Evolutionary conservation across 305 asterid species (phyloP).

Genomic region (Solanum aculeatissimum): DNA sequence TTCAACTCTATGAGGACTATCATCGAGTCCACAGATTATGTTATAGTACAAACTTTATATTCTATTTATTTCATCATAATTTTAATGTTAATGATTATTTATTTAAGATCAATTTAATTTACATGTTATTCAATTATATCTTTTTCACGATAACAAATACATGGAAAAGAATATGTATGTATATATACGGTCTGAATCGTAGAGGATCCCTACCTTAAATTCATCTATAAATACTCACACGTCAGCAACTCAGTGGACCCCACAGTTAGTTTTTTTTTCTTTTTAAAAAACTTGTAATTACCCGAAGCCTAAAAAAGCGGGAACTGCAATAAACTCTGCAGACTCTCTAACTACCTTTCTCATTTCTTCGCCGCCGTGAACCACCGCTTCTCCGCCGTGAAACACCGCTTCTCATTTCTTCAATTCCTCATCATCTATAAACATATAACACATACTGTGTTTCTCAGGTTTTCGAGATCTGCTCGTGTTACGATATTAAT

Average conservation of each 20-base stretch:
- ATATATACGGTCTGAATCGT: background rate
- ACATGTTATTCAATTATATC: no score
- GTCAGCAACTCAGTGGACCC: slow-evolving; percentile 4
- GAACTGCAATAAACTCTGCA: slow-evolving; percentile 26
- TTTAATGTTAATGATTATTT: no score
- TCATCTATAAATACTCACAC: background rate
- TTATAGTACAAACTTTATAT: no score
- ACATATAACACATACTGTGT: background rate
- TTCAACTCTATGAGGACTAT: no score
- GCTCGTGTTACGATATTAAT: background rate
- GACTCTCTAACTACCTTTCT: background rate
- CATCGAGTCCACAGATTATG: no score
- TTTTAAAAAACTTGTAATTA: slow-evolving; percentile 1
- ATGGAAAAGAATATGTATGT: background rate
- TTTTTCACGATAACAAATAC: background rate
- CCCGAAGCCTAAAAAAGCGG: slow-evolving; percentile 41
- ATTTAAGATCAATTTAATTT: no score
- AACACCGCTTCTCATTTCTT: background rate
- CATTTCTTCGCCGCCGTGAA: slow-evolving; percentile 10
- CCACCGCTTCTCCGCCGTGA: slow-evolving; percentile 13
- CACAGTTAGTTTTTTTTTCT: background rate
- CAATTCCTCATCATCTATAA: background rate
- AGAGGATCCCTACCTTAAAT: background rate
- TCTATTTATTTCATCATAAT: no score
- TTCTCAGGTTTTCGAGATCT: background rate